Percentiles rank a stretch among this genome's conserved stretches.
phyloP scores from a whole-genome alignment of 805 yeast species.

The Suhomyces emberorum region DNA sequence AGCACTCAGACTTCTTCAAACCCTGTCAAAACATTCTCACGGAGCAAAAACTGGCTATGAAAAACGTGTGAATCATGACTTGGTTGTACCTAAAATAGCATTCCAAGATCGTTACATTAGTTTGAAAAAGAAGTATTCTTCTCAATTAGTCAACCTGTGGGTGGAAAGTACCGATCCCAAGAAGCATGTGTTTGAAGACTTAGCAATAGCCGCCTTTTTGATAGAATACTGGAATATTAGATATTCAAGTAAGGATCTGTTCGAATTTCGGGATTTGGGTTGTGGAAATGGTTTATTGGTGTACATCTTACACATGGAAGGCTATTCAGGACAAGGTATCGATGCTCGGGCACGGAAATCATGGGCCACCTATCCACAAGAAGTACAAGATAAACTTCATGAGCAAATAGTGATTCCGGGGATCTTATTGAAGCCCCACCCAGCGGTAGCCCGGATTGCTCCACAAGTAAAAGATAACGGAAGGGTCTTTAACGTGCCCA shows the following conservation, averaged over 20 bases:
- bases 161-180: constrained; percentile 92
- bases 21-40: constrained; percentile 76
- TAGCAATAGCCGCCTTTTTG: constrained; percentile 91
- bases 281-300: constrained; percentile 93
- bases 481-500: constrained; percentile 48
- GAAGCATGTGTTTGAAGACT: constrained; percentile 94
- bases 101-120: constrained; percentile 81
- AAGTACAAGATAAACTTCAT: constrained; percentile 52
- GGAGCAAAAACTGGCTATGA: constrained; percentile 85
- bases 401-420: constrained; percentile 87
- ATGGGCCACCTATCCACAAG: constrained; percentile 74
- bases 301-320: constrained; percentile 71
- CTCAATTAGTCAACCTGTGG: constrained; percentile 75
- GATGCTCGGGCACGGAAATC: constrained; percentile 90
- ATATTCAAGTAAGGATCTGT: constrained; percentile 39
- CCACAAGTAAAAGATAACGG: constrained; percentile 63
- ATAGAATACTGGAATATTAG: constrained; percentile 75
- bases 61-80: constrained; percentile 85
- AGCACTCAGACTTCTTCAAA: constrained; percentile 73
- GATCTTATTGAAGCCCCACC: constrained; percentile 65
- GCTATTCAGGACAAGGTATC: constrained; percentile 77
- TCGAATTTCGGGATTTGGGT: constrained; percentile 84
- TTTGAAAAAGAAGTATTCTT: constrained; percentile 79
- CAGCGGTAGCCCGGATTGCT: constrained; percentile 49
- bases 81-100: constrained; percentile 73